Conservation (phyloP, 257 asterid species). For the Jasminum sambac region DNA sequence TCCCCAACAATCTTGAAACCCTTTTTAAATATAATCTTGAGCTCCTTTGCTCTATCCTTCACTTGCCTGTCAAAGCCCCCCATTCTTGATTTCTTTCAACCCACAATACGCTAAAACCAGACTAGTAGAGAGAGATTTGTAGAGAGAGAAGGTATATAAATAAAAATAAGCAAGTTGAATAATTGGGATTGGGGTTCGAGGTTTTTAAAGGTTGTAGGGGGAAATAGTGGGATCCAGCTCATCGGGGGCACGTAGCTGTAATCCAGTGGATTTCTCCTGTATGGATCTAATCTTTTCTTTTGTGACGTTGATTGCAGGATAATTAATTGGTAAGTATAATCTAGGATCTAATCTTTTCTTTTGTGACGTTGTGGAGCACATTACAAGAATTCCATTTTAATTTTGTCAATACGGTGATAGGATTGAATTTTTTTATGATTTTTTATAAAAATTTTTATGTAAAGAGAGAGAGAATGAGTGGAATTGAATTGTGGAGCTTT, state of each 20-base stretch:
- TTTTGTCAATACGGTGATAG: too few species aligned
- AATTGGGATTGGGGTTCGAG: conserved; percentile 5
- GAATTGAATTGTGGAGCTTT: too few species aligned
- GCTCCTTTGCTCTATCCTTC: conserved; percentile 46
- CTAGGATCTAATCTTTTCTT: too few species aligned
- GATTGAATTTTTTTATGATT: too few species aligned
- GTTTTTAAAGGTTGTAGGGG: conserved; percentile 18
- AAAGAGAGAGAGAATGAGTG: too few species aligned
- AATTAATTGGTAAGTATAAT: not conserved
- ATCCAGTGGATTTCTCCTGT: conserved; percentile 2
- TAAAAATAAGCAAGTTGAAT: too few species aligned
- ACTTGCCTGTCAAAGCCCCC: conserved; percentile 53
- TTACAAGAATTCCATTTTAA: too few species aligned
- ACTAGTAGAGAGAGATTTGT: too few species aligned
- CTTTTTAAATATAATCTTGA: conserved; percentile 42
- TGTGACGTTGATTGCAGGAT: conserved; percentile 26
- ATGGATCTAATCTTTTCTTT: not conserved
- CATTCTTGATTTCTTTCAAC: too few species aligned
- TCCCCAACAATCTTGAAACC: conserved; percentile 48
- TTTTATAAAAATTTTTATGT: too few species aligned
- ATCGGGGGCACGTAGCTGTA: conserved; percentile 26
- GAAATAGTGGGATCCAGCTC: conserved; percentile 40
- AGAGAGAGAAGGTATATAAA: not conserved
- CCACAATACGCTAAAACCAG: too few species aligned
- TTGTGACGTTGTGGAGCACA: too few species aligned